Conservation (phyloP, 2,329 filamentous ascomycete genomes). For the Xylariaceae sp. region DNA sequence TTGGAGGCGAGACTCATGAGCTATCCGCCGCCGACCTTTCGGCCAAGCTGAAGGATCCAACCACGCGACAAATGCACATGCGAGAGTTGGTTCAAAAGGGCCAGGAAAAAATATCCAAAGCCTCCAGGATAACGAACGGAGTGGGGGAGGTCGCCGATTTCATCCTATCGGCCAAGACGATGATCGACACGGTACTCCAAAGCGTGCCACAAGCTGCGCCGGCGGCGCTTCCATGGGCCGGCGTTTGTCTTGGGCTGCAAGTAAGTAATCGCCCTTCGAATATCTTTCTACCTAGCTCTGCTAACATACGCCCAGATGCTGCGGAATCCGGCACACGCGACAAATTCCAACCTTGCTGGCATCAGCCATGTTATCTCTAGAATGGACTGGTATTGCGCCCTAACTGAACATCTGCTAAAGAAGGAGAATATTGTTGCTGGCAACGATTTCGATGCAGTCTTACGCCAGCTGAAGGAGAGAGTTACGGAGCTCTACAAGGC, state of each 20-base stretch:
- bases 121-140: conserved; percentile 35
- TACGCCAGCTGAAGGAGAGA: conserved; percentile 31
- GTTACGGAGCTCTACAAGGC: conserved; percentile 48
- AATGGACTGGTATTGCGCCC: conserved; percentile 49
- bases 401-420: conserved; percentile 39
- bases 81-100: conserved; percentile 39
- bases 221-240: conserved; percentile 48
- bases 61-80: conserved; percentile 38
- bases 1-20: conserved; percentile 3
- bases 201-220: conserved; percentile 41
- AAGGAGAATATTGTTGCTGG: conserved; percentile 22
- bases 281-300: background rate
- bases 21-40: background rate
- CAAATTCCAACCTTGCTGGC: conserved; percentile 42
- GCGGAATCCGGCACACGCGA: conserved; percentile 39
- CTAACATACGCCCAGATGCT: conserved; percentile 40
- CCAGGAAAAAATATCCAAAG: conserved; percentile 36
- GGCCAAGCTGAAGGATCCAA: conserved; percentile 4
- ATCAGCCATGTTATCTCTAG: conserved; percentile 45
- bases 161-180: conserved; percentile 34
- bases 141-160: conserved; percentile 35
- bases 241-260: conserved; percentile 45
- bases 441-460: conserved; percentile 20
- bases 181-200: conserved; percentile 32
- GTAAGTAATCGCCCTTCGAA: conserved; percentile 31